Base-by-base conservation (phyloP, 148 eudicot genomes). In the Silene uniflora region DNA sequence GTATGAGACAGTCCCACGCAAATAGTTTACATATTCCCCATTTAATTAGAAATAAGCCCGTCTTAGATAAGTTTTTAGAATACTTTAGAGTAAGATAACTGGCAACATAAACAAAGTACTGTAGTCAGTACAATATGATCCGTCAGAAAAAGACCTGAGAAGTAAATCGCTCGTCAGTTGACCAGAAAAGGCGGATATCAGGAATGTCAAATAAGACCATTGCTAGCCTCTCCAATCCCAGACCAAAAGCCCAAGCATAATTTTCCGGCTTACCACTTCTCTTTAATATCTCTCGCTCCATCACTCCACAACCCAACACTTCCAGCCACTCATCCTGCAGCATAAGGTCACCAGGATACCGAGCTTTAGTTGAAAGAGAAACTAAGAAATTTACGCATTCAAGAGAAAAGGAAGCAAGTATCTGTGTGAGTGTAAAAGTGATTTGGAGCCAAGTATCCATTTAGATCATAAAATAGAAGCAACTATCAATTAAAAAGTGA, bases 241-340 rank as follows among this genome's bases (percentile, higher is more conserved):
- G 90, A 62, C 98, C 98, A 82, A 95, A 95, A 56, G 98, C 98
- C 98, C 98, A 95, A 75, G 99, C 99, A 78, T 85, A 88, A 76
- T 87, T 87, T 67, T 89, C 88, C 22, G 79, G 69, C 75, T 76
- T 91, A 42, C 93, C 91, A 72, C 85, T 89, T 83, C 91, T 89
- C 82, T 86, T 86, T 76, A 96, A 77, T 83, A 96, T 96, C 85
- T 92, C 98, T 66, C 85, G 92, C 79, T 96, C 94, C 87, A 86
- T 96, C 75, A 96, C 99, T 65, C 99, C 99, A 81, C 98, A 92
- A 44, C 99, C 99, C 81, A 96, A 84, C 63, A 96, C 99, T 84
- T 96, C 99, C 86, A 96, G 72, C 99, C 99, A 96, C 79, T 92
- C 81, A 6, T 92, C 99, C 99, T 96, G 70, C 27, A 67, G 17